phyloP scores from a whole-genome alignment of 805 yeast genomes.

The Helenozyma rhizophorensis region DNA sequence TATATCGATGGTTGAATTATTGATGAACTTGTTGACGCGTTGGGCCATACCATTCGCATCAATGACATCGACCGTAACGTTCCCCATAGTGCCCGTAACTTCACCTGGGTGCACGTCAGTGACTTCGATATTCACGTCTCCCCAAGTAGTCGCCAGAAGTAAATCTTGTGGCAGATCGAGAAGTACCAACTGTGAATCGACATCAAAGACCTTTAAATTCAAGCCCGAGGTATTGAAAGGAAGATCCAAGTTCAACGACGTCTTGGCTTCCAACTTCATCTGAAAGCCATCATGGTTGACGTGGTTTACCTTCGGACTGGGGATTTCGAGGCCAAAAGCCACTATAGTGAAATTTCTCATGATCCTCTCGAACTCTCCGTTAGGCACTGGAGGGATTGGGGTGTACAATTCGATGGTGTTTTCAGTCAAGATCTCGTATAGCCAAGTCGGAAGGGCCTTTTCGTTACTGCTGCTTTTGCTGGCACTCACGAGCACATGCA shows the following conservation, averaged over 20 bases:
- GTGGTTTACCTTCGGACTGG: too few species aligned
- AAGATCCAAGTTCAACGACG: too few species aligned
- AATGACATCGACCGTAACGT: conserved; percentile 37
- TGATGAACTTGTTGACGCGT: background rate
- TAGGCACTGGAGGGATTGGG: background rate
- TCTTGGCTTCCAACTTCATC: too few species aligned
- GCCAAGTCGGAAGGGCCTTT: conserved; percentile 22
- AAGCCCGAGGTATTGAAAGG: too few species aligned
- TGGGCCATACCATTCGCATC: conserved; percentile 22
- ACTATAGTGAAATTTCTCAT: too few species aligned
- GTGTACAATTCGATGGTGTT: background rate
- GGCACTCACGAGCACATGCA: conserved; percentile 17
- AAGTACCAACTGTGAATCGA: background rate
- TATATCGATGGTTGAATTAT: background rate
- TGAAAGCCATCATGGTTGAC: too few species aligned
- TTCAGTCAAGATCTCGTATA: conserved; percentile 15
- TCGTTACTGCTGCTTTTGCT: conserved; percentile 3
- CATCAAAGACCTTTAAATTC: too few species aligned
- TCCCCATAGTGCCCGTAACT: conserved; percentile 39
- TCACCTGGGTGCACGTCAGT: conserved; percentile 21
- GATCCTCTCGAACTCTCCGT: too few species aligned
- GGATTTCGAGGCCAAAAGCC: too few species aligned
- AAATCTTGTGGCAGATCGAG: background rate
- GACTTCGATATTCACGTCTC: background rate
- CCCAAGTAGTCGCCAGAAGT: conserved; percentile 1